Percentiles rank a stretch among this genome's conserved stretches.
These are phyloP conservation scores for Arthrobotrys iridis DNA, from an alignment of 2,329 filamentous ascomycete species.

Conservation along the genomic window DNA sequence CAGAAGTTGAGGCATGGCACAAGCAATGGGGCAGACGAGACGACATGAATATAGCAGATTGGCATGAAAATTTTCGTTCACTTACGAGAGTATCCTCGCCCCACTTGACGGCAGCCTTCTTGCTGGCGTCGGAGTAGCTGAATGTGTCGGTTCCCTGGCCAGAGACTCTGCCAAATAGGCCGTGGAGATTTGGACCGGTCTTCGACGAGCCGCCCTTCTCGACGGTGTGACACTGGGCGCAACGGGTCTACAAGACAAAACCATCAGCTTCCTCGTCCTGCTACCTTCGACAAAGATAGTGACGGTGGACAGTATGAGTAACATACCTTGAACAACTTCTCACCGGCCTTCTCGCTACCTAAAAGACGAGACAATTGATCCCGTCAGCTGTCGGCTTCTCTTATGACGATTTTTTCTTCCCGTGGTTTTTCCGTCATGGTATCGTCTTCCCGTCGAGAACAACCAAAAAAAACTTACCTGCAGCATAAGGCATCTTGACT, in stretches of 20 bases:
- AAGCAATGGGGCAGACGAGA: background rate
- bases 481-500: conserved; percentile 56
- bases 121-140: conserved; percentile 99
- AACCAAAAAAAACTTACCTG: conserved; percentile 51
- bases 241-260: conserved; percentile 73
- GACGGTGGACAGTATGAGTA: background rate
- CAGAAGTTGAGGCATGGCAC: background rate
- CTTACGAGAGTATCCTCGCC: conserved; percentile 82
- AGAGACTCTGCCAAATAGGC: conserved; percentile 95
- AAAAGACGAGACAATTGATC: conserved; percentile 55
- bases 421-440: background rate
- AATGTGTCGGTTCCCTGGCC: conserved; percentile 80
- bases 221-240: conserved; percentile 97
- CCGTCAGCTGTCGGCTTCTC: background rate
- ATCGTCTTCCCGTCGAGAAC: background rate
- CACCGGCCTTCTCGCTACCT: conserved; percentile 97
- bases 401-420: background rate
- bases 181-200: conserved; percentile 95
- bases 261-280: conserved; percentile 8
- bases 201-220: conserved; percentile 93
- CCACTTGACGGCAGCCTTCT: conserved; percentile 93
- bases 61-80: conserved; percentile 44
- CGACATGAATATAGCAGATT: background rate
- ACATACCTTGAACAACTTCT: conserved; percentile 91
- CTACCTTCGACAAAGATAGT: conserved; percentile 4